Evolutionary conservation across 306 rosid genomes (phyloP), one percentile per base, ranked within the genome.

Genomic region (Inga leiocalycina): DNA sequence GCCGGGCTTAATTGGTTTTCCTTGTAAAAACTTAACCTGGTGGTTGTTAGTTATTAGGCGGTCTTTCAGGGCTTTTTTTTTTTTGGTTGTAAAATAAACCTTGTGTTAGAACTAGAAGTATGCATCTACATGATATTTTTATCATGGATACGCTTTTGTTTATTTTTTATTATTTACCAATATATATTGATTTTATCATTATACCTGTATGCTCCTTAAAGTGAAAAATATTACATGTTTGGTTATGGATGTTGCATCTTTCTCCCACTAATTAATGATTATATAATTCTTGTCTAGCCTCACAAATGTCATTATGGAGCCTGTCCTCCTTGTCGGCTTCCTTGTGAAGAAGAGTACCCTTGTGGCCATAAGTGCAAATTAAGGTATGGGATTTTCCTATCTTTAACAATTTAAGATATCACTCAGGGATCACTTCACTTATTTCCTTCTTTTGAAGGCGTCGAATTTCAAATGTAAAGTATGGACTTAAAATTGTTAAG

Each of bases 251-350:
- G 43, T 17, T 35, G 34, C 79, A 66, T 75, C 43, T 43, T 71
- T 48, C 76, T 57, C 73, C 3, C 3, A 5, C 5, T 74, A 56
- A 67, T 79, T 89, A 82, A 86, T 84, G 24, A 84, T 74, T 45
- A 17, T 79, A 20, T 77, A 67, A 22, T 68, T 81, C 75, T 85
- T 88, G 84, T 72, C 68, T 88, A 95, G 98, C 98, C 96, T 24
- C 99, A 95, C 87, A 95, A 92, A 91, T 95, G 99, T 88, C 99
- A 95, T 85, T 95, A 95, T 83, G 98, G 97, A 84, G 97, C 92
- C 78, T 95, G 99, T 82, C 94, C 89, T 51, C 87, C 92, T 48
- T 95, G 99, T 87, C 92, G 93, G 66, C 85, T 87, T 79, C 84
- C 90, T 75, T 95, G 99, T 83, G 94, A 83, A 24, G 93, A 89